Conservation (phyloP, 2,329 filamentous ascomycete genomes). For the Geosmithia flava region DNA sequence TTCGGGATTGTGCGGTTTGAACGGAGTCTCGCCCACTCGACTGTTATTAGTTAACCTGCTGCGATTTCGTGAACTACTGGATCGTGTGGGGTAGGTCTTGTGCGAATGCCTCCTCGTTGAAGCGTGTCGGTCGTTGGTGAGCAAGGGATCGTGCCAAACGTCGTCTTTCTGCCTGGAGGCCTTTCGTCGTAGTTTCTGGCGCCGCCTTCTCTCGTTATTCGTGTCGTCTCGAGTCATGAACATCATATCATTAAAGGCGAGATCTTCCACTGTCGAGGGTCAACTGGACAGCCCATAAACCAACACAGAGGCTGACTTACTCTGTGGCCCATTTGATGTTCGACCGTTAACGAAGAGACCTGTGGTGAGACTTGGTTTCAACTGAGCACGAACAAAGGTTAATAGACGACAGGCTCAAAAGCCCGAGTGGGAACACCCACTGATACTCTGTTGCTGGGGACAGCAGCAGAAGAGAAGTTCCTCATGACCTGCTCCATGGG, state of each 20-base stretch:
- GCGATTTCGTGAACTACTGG: not conserved
- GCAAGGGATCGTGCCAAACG: not conserved
- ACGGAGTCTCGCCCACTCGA: not conserved
- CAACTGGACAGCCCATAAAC: conserved; percentile 3
- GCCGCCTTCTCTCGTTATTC: not conserved
- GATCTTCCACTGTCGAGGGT: conserved; percentile 30
- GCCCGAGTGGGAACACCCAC: conserved; percentile 9
- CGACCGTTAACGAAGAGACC: conserved; percentile 20
- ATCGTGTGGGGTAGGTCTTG: not conserved
- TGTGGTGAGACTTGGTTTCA: conserved; percentile 18
- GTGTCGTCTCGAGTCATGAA: conserved; percentile 17
- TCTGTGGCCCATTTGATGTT: conserved; percentile 2
- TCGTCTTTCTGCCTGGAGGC: not conserved
- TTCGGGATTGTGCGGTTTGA: not conserved
- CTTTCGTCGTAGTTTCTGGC: not conserved
- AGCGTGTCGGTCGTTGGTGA: not conserved
- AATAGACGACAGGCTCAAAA: not conserved
- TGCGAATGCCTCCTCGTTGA: not conserved
- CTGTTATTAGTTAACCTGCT: not conserved
- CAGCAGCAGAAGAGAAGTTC: conserved; percentile 41
- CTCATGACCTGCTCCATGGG: conserved; percentile 35
- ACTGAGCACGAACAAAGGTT: conserved; percentile 7
- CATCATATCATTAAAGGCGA: conserved; percentile 38
- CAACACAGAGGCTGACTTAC: not conserved
- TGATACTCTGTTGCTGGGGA: conserved; percentile 25